phyloP scores from a whole-genome alignment of 1,284 basidiomycete genomes.

The Ustilago lituana region DNA sequence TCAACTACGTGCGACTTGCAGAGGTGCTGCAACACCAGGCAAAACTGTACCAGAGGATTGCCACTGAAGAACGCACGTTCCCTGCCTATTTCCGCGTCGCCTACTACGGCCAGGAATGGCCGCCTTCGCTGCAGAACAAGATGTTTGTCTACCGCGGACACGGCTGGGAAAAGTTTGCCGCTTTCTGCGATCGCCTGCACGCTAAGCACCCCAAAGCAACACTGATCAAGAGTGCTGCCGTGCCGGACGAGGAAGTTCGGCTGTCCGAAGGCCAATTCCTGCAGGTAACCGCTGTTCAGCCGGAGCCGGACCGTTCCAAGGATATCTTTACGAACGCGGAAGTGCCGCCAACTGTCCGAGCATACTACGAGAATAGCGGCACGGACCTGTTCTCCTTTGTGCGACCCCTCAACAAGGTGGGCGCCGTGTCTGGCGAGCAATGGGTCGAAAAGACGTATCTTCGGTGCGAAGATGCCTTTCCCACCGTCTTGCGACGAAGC shows the following conservation, averaged over 20 bases:
- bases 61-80: slow-evolving; percentile 54
- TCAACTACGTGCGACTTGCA: slow-evolving; percentile 70
- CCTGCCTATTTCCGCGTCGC: slow-evolving; percentile 84
- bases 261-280: slow-evolving; percentile 50
- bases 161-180: slow-evolving; percentile 83
- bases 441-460: slow-evolving; percentile 81
- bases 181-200: slow-evolving; percentile 88
- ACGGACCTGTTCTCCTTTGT: slow-evolving; percentile 73
- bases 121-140: slow-evolving; percentile 81
- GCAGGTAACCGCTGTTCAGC: slow-evolving; percentile 84
- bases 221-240: slow-evolving; percentile 78
- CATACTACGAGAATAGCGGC: slow-evolving; percentile 82
- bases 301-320: slow-evolving; percentile 81
- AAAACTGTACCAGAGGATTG: slow-evolving; percentile 60
- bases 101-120: slow-evolving; percentile 86
- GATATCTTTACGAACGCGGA: slow-evolving; percentile 87
- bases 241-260: slow-evolving; percentile 74
- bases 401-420: slow-evolving; percentile 67
- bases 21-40: slow-evolving; percentile 64
- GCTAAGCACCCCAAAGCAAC: slow-evolving; percentile 89
- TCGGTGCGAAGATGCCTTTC: slow-evolving; percentile 81
- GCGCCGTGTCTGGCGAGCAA: slow-evolving; percentile 44
- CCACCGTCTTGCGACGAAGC: slow-evolving; percentile 87
- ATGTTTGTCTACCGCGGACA: slow-evolving; percentile 87
- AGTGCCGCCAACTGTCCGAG: slow-evolving; percentile 80